Evolutionary conservation across 176 grass and related monocot genomes (phyloP), one percentile per base, ranked within the genome.

Genomic region (Juncus inflexus): DNA sequence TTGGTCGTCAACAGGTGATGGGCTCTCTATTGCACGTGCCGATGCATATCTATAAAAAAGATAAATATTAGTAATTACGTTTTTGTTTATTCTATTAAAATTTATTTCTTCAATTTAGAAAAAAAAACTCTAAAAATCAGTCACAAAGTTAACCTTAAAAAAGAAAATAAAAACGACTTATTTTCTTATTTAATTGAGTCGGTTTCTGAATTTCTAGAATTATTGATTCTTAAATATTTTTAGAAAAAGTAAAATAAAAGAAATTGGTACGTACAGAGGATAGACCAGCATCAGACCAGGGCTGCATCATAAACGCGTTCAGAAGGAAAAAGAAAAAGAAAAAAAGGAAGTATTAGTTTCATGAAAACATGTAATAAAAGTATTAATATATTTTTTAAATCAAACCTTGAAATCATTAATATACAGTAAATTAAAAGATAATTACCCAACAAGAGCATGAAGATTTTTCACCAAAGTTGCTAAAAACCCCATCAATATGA

Each of bases 21-120:
- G 88, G 71, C 83, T 90, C 80, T 99, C 94, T 39, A 99, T 99
- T n/a, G 94, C 94, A 7, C 88, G 94, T 79, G 86, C 83, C 0
- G 94, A 92, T 3, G 94, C 85, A 12, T 92, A 99, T 15, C 94
- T 99, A 50, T 9, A 42, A 62, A 39, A 72, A 12, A 19, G 9
- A 6, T 10, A 10, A 15, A 6, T 4, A 65, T 51, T 28, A 28
- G 0, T 28, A 28, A 28, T 28, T 28, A 28, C 19, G 19, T 28
- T 28, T 28, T 28, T 28, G 19, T 28, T 28, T 28, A 28, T 28
- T 28, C 19, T 6, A 47, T 38, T 35, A 37, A 19, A 64, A 7
- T 55, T 13, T 42, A 56, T 55, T 14, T 54, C 49, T 51, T 37
- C 2, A 52, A 57, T 37, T 35, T 3, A 38, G 15, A 67, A 13